These are phyloP conservation scores for Penicillium bovifimosum DNA, from an alignment of 495 filamentous ascomycete species.

Conservation along the genomic window DNA sequence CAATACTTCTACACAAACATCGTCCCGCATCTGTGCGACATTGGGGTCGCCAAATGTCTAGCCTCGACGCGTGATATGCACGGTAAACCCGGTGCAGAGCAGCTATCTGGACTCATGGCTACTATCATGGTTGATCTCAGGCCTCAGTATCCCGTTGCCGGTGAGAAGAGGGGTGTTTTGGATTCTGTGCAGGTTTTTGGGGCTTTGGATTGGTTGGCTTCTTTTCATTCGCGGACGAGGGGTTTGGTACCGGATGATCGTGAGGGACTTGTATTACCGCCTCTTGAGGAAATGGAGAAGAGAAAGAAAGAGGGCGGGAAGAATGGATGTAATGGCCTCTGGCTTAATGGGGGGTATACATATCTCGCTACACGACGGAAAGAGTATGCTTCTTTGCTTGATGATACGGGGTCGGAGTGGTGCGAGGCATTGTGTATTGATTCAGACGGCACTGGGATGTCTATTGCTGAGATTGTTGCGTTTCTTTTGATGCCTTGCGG, in stretches of 20 bases:
- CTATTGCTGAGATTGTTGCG: slow-evolving; percentile 31
- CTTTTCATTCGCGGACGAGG: slow-evolving; percentile 29
- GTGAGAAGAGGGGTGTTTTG: slow-evolving; percentile 26
- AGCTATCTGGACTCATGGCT: slow-evolving; percentile 28
- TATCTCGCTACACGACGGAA: slow-evolving; percentile 34
- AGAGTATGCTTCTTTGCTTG: slow-evolving; percentile 28
- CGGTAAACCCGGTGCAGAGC: slow-evolving; percentile 14
- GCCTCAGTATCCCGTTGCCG: slow-evolving; percentile 22
- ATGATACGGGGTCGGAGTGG: slow-evolving; percentile 32
- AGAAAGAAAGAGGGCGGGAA: slow-evolving; percentile 1
- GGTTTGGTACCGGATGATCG: slow-evolving; percentile 11
- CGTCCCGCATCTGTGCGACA: slow-evolving; percentile 23
- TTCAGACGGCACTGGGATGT: slow-evolving; percentile 8
- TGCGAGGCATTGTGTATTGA: slow-evolving; percentile 19
- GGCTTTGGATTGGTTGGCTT: slow-evolving; percentile 30
- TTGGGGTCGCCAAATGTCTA: slow-evolving; percentile 30
- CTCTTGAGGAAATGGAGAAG: slow-evolving; percentile 23
- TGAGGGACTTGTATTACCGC: slow-evolving; percentile 26
- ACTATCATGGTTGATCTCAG: slow-evolving; percentile 35
- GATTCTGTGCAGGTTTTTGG: slow-evolving; percentile 22
- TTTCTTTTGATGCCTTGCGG: slow-evolving; percentile 25
- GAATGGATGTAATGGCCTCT: slow-evolving; percentile 14
- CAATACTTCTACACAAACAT: slow-evolving; percentile 31
- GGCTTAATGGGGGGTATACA: slow-evolving; percentile 40
- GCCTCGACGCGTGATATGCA: slow-evolving; percentile 26